A percentile compares a stretch with the other conserved stretches of the same genome.
These are phyloP conservation scores for Ascobolus immersus DNA, from an alignment of 495 filamentous ascomycete species.

Conservation along the genomic window DNA sequence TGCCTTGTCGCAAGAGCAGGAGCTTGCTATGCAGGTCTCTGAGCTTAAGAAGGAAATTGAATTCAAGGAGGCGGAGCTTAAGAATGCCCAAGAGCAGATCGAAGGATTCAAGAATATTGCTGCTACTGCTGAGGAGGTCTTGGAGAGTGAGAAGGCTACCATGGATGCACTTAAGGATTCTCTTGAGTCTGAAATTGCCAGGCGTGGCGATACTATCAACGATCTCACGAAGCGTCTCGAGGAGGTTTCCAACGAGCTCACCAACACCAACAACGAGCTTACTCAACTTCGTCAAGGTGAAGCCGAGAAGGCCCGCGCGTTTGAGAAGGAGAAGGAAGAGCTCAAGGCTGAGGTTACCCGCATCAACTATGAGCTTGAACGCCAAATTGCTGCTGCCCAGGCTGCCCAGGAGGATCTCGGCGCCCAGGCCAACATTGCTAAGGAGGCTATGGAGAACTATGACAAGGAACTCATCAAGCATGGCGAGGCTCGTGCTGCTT, in stretches of 20 bases:
- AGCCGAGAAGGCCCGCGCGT: constrained; percentile 40
- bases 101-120: constrained; percentile 80
- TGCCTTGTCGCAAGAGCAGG: constrained; percentile 48
- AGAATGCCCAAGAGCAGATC: constrained; percentile 48
- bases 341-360: constrained; percentile 53
- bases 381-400: constrained; percentile 45
- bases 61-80: constrained; percentile 44
- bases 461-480: constrained; percentile 84
- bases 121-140: constrained; percentile 64
- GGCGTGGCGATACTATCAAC: constrained; percentile 49
- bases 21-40: constrained; percentile 53
- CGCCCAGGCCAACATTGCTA: constrained; percentile 75
- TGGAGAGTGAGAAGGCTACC: constrained; percentile 50
- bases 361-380: constrained; percentile 63
- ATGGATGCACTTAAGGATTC: constrained; percentile 70
- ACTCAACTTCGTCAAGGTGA: constrained; percentile 50
- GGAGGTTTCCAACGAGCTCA: constrained; percentile 56
- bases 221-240: constrained; percentile 60
- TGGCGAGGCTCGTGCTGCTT: constrained; percentile 61
- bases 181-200: constrained; percentile 41
- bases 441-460: constrained; percentile 81
- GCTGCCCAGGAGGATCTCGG: constrained; percentile 77
- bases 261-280: constrained; percentile 52
- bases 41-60: constrained; percentile 66
- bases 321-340: constrained; percentile 53